Evolutionary conservation across 805 yeast species (phyloP), one percentile per base, ranked within the genome.

Genomic region (Candida andamanensis): DNA sequence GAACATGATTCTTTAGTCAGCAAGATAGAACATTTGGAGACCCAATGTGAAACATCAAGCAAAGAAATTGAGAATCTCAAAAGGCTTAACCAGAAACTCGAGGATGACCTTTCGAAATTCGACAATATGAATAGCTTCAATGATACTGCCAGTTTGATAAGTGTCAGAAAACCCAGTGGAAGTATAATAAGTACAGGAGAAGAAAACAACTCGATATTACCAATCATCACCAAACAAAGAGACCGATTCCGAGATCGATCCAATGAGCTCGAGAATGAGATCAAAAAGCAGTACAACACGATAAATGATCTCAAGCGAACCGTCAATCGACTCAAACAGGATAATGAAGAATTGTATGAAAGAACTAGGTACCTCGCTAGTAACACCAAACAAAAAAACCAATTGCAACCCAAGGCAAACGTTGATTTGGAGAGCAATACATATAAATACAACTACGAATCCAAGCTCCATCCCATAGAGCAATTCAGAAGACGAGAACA

Each of bases 181-280:
- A 33, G 38, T 7, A 12, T 26, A 4, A 23, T 30, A 12, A 27
- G 13, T 22, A 47, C 38, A 8, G 43, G 45, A 7, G 42, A 41
- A 8, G 57, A 50, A 24, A 75, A 72, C 32, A 49, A 66, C 9
- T 71, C 78, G 4, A 75, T 89, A 17, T 57, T 90, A 30, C 94
- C 95, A 1, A 86, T 90, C 32, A 76, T 92, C 17, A 87, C 96
- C 10, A 89, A 90, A 50, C 98, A 90, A 61, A 77, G 98, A 54
- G 98, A 90, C 56, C 67, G 98, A 41, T 87, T 89, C 66, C 78
- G 94, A 47, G 72, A 75, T n/a, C 72, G 86, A 33, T 85, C 82
- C 48, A 74, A 73, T 36, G 95, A 85, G 51, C 68, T 92, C 33
- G 97, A 90, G 54, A 82, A 82, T 35, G 95, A 86, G 46, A 48